A percentile compares a stretch with the other conserved stretches of the same genome.
Conservation (phyloP, 345 rosid genomes). For the Brassica juncea region DNA sequence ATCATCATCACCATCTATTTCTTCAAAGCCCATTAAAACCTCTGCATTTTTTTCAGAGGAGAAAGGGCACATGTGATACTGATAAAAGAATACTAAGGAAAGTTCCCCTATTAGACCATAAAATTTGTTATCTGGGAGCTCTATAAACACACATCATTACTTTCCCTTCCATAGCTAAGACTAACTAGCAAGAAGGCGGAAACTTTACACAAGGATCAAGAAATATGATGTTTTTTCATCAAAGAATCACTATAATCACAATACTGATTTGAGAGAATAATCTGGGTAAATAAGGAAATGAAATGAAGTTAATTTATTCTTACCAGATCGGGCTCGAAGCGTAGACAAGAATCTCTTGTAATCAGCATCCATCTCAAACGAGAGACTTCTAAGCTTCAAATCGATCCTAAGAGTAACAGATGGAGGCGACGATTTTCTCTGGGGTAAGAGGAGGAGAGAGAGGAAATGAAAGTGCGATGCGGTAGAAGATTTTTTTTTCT, state of each 20-base stretch:
- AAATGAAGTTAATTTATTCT: conserved; percentile 17
- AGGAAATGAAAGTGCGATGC: too few relatives aligned
- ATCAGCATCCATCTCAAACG: conserved; percentile 75
- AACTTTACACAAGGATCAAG: neutral
- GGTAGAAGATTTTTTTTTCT: too few relatives aligned
- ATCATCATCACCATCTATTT: conserved; percentile 87
- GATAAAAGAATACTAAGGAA: too few relatives aligned
- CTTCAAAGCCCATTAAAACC: conserved; percentile 83
- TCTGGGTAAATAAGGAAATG: neutral
- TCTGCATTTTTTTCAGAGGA: conserved; percentile 47
- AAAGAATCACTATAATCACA: neutral
- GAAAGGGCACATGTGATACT: neutral
- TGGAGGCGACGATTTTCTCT: conserved; percentile 24
- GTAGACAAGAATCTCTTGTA: conserved; percentile 74
- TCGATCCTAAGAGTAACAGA: conserved; percentile 15
- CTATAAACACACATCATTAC: neutral
- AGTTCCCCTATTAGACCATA: too few relatives aligned
- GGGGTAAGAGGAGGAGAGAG: conserved; percentile 24
- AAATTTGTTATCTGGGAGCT: too few relatives aligned
- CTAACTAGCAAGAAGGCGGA: neutral
- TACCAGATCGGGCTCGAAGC: conserved; percentile 92
- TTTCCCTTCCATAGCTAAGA: neutral
- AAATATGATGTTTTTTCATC: neutral
- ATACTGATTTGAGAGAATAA: neutral
- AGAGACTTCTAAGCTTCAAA: neutral